These are phyloP conservation scores for Coccomyxa sp. DNA, from an alignment of 139 green algal genomes.

Conservation along the genomic window DNA sequence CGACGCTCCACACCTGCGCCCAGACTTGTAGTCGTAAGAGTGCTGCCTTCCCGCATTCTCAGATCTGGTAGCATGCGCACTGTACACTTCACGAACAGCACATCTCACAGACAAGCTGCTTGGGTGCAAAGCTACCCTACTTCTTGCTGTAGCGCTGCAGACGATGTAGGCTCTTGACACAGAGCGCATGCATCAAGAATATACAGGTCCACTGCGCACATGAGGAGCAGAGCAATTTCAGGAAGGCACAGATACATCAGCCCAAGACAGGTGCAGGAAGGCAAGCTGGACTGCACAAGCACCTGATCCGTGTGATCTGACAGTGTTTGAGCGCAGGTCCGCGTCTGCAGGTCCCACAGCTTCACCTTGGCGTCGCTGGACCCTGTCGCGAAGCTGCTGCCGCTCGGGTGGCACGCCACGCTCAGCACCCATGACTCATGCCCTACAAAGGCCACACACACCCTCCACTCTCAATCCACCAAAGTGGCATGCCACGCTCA, in stretches of 20 bases:
- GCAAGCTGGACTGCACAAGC: not conserved
- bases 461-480: too few relatives aligned
- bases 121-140: too few relatives aligned
- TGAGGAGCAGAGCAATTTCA: too few relatives aligned
- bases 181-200: too few relatives aligned
- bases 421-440: conserved; percentile 88
- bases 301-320: conserved; percentile 70
- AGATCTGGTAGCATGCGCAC: not conserved
- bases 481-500: too few relatives aligned
- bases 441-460: conserved; percentile 39
- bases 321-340: conserved; percentile 69
- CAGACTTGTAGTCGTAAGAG: not conserved
- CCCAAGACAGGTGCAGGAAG: too few relatives aligned
- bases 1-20: conserved; percentile 69
- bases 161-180: too few relatives aligned
- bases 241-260: too few relatives aligned
- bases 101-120: not conserved
- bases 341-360: conserved; percentile 80
- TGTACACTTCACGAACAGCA: not conserved
- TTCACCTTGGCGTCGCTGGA: conserved; percentile 72
- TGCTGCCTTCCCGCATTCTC: not conserved
- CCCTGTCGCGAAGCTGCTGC: conserved; percentile 61
- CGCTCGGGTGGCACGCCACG: conserved; percentile 69
- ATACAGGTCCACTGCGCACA: too few relatives aligned
- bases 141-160: too few relatives aligned